Base-by-base conservation (phyloP, 768 basidiomycete genomes). In the Leccinum imitatum region DNA sequence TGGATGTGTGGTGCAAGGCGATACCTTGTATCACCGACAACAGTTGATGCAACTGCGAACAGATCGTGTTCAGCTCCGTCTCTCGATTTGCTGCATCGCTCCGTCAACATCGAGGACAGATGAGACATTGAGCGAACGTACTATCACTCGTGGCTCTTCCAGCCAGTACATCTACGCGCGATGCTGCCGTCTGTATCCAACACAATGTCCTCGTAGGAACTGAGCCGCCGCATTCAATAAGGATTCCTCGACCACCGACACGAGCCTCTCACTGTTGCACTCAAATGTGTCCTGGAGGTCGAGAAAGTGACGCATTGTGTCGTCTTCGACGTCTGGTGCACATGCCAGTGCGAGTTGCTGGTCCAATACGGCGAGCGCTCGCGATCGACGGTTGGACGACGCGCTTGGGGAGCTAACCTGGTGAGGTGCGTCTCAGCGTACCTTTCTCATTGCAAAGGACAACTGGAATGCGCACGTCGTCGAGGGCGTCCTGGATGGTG, bases 21-120 rank as follows among this genome's bases (percentile, higher is more conserved):
- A 91, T 78, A 6, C 93, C 93, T 71, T 95, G 93, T 6, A 94
- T 74, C 41, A 95, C 77, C 1, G 82, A 86, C 11, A 94, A 79
- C 0, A 86, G 73, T 57, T 84, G 82, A 0, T 79, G 71, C 19
- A 92, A 69, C 57, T 88, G 87, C 0, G 78, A 74, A 9, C 82
- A 77, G 10, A 89, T 59, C 4, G 69, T 73, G 23, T 75, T 69
- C 2, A 80, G 78, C 56, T 90, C 85, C n/a, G 73, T 60, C 58
- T 78, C 78, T 53, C 73, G 75, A 39, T 83, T 80, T 33, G 71
- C 79, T 80, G 54, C 60, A 61, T 50, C 17, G 4, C n/a, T 27
- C 9, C 19, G 60, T 67, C 31, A 61, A 58, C 14, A 61, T 48
- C 52, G 6, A 14, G 13, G 3, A 44, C 7, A 37, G 35, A 60